Evolutionary conservation across 2,329 filamentous ascomycete genomes (phyloP).

Genomic region (Cladosporium colombiae): DNA sequence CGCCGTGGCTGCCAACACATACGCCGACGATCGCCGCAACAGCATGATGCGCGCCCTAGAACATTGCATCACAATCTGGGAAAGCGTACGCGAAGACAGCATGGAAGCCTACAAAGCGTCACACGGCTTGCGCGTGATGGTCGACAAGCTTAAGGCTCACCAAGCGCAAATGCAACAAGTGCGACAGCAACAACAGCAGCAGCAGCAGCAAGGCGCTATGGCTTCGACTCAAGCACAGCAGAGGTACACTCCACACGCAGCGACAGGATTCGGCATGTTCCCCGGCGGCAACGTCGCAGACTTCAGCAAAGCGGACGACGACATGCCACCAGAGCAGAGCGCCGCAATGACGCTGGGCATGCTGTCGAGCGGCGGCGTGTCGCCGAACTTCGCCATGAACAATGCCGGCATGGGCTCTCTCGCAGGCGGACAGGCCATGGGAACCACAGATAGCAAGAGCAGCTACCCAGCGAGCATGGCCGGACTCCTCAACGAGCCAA

Average conservation of each 20-base stretch:
- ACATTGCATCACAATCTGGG: slow-evolving; percentile 76
- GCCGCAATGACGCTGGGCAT: slow-evolving; percentile 72
- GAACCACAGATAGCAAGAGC: neutral
- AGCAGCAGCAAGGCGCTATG: slow-evolving; percentile 13
- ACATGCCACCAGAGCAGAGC: slow-evolving; percentile 60
- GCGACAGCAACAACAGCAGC: slow-evolving; percentile 27
- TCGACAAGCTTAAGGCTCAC: slow-evolving; percentile 70
- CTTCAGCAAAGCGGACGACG: slow-evolving; percentile 47
- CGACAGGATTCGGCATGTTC: slow-evolving; percentile 33
- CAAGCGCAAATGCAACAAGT: slow-evolving; percentile 25
- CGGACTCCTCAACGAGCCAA: slow-evolving; percentile 37
- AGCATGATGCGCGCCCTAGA: slow-evolving; percentile 78
- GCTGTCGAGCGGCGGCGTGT: slow-evolving; percentile 63
- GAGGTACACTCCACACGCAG: slow-evolving; percentile 6
- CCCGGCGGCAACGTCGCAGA: slow-evolving; percentile 33
- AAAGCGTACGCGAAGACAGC: slow-evolving; percentile 70
- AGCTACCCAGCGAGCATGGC: slow-evolving; percentile 38
- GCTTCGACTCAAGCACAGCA: slow-evolving; percentile 3
- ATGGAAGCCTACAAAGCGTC: slow-evolving; percentile 90
- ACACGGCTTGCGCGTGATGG: slow-evolving; percentile 77
- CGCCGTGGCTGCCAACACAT: slow-evolving; percentile 38
- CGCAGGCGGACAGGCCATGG: slow-evolving; percentile 21
- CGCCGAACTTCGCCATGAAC: slow-evolving; percentile 44
- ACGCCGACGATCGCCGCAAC: slow-evolving; percentile 54
- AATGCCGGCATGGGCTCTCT: slow-evolving; percentile 27